These are phyloP conservation scores for Zoysia pacifica DNA, from an alignment of 176 grass and related monocot genomes.

Conservation along the genomic window DNA sequence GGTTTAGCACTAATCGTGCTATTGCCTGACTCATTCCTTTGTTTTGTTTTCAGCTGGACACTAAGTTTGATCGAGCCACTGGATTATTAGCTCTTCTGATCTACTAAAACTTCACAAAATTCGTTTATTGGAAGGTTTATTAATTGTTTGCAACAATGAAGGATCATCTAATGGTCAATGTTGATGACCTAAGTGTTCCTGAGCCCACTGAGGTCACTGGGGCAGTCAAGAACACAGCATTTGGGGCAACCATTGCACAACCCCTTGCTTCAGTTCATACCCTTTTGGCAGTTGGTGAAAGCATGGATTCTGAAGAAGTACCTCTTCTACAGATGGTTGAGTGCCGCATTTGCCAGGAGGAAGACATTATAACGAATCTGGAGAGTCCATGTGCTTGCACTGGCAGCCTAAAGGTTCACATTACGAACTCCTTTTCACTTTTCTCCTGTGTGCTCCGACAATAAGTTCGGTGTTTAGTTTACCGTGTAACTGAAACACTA, in stretches of 20 bases:
- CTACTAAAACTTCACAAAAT: conserved; percentile 41
- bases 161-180: conserved; percentile 53
- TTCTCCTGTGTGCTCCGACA: not conserved
- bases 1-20: conserved; percentile 9
- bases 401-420: conserved; percentile 80
- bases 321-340: conserved; percentile 71
- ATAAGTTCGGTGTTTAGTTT: not conserved
- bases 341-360: conserved; percentile 92
- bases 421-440: conserved; percentile 7
- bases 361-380: conserved; percentile 75
- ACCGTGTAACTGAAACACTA: conserved; percentile 15
- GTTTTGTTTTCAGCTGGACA: conserved; percentile 40
- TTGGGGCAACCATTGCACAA: conserved; percentile 30
- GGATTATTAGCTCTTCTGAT: conserved; percentile 41
- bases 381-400: conserved; percentile 77
- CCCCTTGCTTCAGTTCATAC: conserved; percentile 19
- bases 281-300: conserved; percentile 39
- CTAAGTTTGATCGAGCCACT: conserved; percentile 35
- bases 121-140: conserved; percentile 29
- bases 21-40: not conserved
- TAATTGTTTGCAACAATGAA: conserved; percentile 50
- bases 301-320: conserved; percentile 51
- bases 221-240: conserved; percentile 41
- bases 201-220: conserved; percentile 34
- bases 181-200: conserved; percentile 50